Base-by-base conservation (phyloP, 768 basidiomycete genomes). In the Boletus huronensis region DNA sequence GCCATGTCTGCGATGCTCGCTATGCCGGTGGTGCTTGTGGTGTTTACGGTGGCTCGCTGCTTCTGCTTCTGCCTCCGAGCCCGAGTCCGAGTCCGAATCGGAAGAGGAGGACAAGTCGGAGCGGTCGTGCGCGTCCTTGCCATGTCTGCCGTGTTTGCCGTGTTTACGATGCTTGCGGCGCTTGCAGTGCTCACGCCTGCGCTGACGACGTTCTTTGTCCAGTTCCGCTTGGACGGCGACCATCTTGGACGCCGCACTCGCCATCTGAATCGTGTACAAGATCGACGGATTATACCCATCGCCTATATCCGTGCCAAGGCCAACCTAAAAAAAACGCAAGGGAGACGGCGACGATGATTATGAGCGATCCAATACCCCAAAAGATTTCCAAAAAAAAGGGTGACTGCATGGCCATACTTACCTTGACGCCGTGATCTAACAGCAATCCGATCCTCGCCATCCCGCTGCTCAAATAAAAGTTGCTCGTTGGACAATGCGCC, bases 401-500 rank as follows among this genome's bases (percentile, higher is more conserved):
- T 9, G 7, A 4, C 1, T 11, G 31, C 34, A 31, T 7, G 31
- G 13, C 28, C 1, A 32, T 9, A 17, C 35, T 36, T 19, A 88
- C 93, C 79, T 96, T 95, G 68, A 97, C 81, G 0, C 90, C 91
- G 35, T 70, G 72, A 69, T 96, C 93, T 6, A 97, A 76, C 72
- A 87, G 81, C 54, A 77, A 74, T 5, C 88, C 90, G 9, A 98
- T 80, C 11, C 79, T 81, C 1, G 93, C 87, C 32, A 90, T 78
- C 1, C 95, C 95, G 54, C 90, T 93, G 31, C 84, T 79, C 44
- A 98, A 66, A 72, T 96, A 89, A 69, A 95, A 89, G 70, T 97
- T 98, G 66, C 90, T 93, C 43, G 88, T 88, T 16, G 95, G 93
- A 68, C 95, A 98, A 71, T 97, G 95, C 59, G 88, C 89, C 41